A percentile compares a stretch with the other conserved stretches of the same genome.
These are phyloP conservation scores for Hortaea werneckii DNA, from an alignment of 2,329 filamentous ascomycete genomes.

Conservation along the genomic window DNA sequence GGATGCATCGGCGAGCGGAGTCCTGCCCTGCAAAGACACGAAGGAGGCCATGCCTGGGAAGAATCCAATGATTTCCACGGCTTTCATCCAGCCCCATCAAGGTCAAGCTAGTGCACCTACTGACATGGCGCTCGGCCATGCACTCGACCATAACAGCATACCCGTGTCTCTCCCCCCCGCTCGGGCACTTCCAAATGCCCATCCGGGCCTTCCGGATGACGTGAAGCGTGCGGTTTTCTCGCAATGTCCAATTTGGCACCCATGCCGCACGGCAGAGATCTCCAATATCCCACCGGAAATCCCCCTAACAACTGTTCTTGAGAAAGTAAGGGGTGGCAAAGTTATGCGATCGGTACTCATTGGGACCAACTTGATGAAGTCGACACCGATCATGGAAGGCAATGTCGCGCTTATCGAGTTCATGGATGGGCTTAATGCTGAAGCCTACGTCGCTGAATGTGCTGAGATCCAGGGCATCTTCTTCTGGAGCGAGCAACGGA, in stretches of 20 bases:
- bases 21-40: too few relatives aligned
- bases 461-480: conserved; percentile 1
- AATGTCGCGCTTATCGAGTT: conserved; percentile 15
- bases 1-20: too few relatives aligned
- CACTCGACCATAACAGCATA: too few relatives aligned
- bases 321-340: conserved; percentile 10
- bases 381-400: conserved; percentile 8
- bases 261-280: conserved; percentile 6
- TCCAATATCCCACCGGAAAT: conserved; percentile 11
- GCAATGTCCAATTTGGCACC: not conserved
- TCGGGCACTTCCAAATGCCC: too few relatives aligned
- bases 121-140: too few relatives aligned
- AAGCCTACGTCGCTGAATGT: conserved; percentile 6
- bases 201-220: too few relatives aligned
- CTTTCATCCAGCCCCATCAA: too few relatives aligned
- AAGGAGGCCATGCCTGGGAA: too few relatives aligned
- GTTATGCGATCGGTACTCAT: conserved; percentile 11
- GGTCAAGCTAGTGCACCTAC: too few relatives aligned
- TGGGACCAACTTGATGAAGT: conserved; percentile 12
- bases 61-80: too few relatives aligned
- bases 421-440: conserved; percentile 7
- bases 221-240: not conserved
- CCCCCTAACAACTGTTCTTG: conserved; percentile 12
- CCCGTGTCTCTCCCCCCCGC: too few relatives aligned
- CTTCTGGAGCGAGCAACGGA: conserved; percentile 1